Base-by-base conservation (phyloP, 2,329 filamentous ascomycete species). In the Bipolaris zeicola region DNA sequence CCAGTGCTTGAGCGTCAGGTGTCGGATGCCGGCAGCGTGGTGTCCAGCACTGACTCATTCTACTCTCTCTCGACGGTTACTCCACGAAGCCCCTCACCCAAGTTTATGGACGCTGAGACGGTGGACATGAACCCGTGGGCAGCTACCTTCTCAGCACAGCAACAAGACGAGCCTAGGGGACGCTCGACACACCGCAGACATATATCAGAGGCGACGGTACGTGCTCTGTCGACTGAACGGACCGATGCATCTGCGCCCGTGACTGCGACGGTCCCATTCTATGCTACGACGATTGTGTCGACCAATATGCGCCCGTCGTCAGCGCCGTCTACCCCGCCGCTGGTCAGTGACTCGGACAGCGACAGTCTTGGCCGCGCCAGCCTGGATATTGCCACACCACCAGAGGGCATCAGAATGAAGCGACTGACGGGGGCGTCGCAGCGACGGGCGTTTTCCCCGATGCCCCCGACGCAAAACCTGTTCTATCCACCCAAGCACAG, bases 391-490 rank as follows among this genome's bases (percentile, higher is more conserved):
- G 76, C 60, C 58, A 81, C 69, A 62, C 79, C 73, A 38, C 76
- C 72, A 16, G 67, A 73, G 56, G 71, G 68, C 7, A 74, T 76
- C 42, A 70, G 72, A 41, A 73, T 72, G 61, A 74, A 69, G 52
- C 68, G 70, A 39, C 70, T 77, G 36, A 85, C 75, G 44, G 83
- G 86, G 22, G 81, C 84, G 2, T 86, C 84, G 2, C 79, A 81
- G 54, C 80, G 82, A 55, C 83, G 85, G 36, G 83, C 83, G 7
- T 78, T 89, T 6, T 89, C 89, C 0, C 88, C 89, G 0, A 81
- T 92, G 59, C 89, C 89, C 2, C 83, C 87, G 1, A 80, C 87
- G 0, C 87, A 87, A 6, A 89, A 88, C 57, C 77, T 92, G 8
- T 86, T 89, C 67, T 81, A 83, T 5, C 83, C 86, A 4, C 73